Base-by-base conservation (phyloP, 805 yeast species). In the Cyberlindnera mrakii region DNA sequence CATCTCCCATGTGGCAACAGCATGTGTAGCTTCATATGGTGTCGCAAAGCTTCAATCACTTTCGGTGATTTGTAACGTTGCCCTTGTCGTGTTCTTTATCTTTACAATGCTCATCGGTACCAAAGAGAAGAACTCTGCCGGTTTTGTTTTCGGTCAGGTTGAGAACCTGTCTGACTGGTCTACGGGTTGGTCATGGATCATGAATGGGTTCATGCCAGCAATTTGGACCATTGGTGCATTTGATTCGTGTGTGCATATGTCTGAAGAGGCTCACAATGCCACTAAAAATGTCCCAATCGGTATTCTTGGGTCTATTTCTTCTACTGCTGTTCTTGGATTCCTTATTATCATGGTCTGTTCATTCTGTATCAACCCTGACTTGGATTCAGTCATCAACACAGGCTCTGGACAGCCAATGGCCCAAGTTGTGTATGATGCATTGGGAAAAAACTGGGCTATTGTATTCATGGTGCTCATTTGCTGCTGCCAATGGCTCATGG, bases 161-260 rank as follows among this genome's bases (percentile, higher is more conserved):
- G 63, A 69, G 17, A 78, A 77, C 57, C 58, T 56, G 41, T 64
- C 77, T 25, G 70, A 66, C 18, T 80, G 84, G 79, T 67, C 77
- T 4, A 63, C 59, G 25, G 85, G 85, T 25, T 78, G 82, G 78
- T 69, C 77, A 7, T 59, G 75, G 59, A 44, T 66, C 33, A 59
- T 69, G 48, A 65, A 78, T 53, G 61, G 61, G 2, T 76, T 78
- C 72, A 72, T 78, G 74, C 80, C 86, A 0, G 77, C 80, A 4
- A 74, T 80, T 45, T 82, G 89, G 89, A 80, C 86, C 25, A 79
- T 82, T 61, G 84, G 85, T 33, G 80, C 84, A 1, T 80, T 80
- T 57, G 88, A 82, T 58, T 75, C 84, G 5, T 77, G 82, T 53
- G 79, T 82, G 38, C 87, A 82, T 62, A 77, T 80, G 79, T 69